phyloP scores from a whole-genome alignment of 1,139 yeast species.

The Saccharomyces hybrid region DNA sequence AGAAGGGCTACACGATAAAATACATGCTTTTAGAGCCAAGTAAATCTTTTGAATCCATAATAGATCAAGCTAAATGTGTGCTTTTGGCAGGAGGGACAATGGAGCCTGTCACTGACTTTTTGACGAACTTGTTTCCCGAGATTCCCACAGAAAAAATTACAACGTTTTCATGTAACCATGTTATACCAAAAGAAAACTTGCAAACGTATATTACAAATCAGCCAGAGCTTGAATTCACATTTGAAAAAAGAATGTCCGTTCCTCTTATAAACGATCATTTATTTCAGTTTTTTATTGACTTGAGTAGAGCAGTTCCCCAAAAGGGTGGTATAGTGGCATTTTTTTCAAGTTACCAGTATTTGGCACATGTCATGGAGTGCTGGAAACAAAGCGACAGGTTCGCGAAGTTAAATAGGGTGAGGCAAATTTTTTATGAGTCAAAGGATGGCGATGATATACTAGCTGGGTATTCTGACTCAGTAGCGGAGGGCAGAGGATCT shows the following conservation, averaged over 20 bases:
- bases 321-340: slow-evolving; percentile 64
- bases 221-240: slow-evolving; percentile 57
- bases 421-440: slow-evolving; percentile 53
- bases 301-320: slow-evolving; percentile 47
- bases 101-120: slow-evolving; percentile 77
- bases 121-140: slow-evolving; percentile 58
- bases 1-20: slow-evolving; percentile 37
- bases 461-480: slow-evolving; percentile 41
- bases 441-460: slow-evolving; percentile 42
- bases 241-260: slow-evolving; percentile 46
- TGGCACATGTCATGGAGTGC: slow-evolving; percentile 39
- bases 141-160: slow-evolving; percentile 38
- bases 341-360: slow-evolving; percentile 76
- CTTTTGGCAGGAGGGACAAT: slow-evolving; percentile 92
- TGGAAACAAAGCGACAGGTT: slow-evolving; percentile 45
- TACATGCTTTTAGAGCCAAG: slow-evolving; percentile 82
- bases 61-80: slow-evolving; percentile 61
- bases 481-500: slow-evolving; percentile 44
- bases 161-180: slow-evolving; percentile 72
- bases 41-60: slow-evolving; percentile 55
- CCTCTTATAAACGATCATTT: slow-evolving; percentile 41
- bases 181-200: slow-evolving; percentile 65
- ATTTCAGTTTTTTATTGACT: slow-evolving; percentile 42
- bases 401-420: slow-evolving; percentile 33
- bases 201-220: slow-evolving; percentile 47